These are phyloP conservation scores for Moricandia arvensis DNA, from an alignment of 345 rosid species.

Conservation along the genomic window DNA sequence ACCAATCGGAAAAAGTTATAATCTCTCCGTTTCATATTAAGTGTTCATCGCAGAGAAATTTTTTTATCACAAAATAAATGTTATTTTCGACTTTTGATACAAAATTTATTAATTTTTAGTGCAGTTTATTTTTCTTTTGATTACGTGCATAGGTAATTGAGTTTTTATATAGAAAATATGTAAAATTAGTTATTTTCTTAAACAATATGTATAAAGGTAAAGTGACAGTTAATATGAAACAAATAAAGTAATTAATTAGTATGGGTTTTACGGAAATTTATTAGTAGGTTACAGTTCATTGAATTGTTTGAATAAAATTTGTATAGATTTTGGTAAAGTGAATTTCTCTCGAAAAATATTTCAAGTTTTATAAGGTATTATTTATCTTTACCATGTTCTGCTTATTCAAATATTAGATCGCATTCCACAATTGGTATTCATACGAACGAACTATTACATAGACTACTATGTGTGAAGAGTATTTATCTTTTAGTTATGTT, in stretches of 20 bases:
- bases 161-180: no score
- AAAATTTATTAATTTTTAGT: no score
- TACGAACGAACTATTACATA: not conserved
- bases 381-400: not conserved
- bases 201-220: no score
- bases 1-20: not conserved
- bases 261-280: not conserved
- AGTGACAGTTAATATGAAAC: no score
- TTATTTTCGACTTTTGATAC: no score
- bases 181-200: no score
- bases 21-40: no score
- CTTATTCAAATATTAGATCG: constrained; percentile 4
- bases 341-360: not conserved
- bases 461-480: not conserved
- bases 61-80: no score
- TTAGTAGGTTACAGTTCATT: not conserved
- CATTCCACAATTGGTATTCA: not conserved
- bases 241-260: not conserved
- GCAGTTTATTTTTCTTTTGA: no score
- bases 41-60: no score
- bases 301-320: not conserved
- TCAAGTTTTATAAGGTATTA: not conserved
- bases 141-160: no score
- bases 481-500: not conserved
- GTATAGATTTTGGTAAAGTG: not conserved